These are phyloP conservation scores for Cyathus striatus DNA, from an alignment of 768 basidiomycete genomes.

Conservation along the genomic window DNA sequence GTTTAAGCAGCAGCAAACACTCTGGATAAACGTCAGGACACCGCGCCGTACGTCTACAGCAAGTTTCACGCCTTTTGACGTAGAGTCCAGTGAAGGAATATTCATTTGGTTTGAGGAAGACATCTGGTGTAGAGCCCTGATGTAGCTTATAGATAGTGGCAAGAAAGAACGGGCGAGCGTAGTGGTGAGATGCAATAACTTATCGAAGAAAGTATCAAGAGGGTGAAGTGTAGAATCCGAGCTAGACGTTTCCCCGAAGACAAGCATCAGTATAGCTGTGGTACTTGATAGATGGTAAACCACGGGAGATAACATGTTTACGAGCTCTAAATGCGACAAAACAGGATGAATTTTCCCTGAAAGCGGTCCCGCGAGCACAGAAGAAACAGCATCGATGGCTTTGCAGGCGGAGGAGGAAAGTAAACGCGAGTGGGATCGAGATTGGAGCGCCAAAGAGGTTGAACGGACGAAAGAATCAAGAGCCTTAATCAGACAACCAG, in stretches of 20 bases:
- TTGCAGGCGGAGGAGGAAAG: constrained; percentile 23
- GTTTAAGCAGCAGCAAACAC: constrained; percentile 8
- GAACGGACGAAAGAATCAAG: constrained; percentile 25
- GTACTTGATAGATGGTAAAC: constrained; percentile 11
- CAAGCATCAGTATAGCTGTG: constrained; percentile 10
- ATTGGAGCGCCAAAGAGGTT: constrained; percentile 11
- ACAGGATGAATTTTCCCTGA: neutral
- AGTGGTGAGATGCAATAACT: constrained; percentile 8
- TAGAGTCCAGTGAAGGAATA: constrained; percentile 1
- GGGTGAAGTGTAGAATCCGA: neutral
- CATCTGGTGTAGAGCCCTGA: constrained; percentile 8
- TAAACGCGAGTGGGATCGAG: constrained; percentile 15
- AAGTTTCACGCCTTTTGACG: constrained; percentile 2
- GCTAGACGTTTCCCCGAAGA: neutral
- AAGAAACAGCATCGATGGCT: constrained; percentile 19
- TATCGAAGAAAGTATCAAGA: constrained; percentile 12
- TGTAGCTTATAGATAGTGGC: constrained; percentile 13
- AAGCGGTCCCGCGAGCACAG: constrained; percentile 8
- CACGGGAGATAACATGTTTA: constrained; percentile 13
- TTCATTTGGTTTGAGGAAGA: neutral
- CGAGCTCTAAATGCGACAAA: constrained; percentile 9
- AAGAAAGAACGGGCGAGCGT: constrained; percentile 23
- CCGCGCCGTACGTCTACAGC: constrained; percentile 20
- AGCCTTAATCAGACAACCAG: constrained; percentile 15
- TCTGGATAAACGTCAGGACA: constrained; percentile 21